Evolutionary conservation across 2,329 filamentous ascomycete genomes (phyloP).

Genomic region (Penicillium sp.): DNA sequence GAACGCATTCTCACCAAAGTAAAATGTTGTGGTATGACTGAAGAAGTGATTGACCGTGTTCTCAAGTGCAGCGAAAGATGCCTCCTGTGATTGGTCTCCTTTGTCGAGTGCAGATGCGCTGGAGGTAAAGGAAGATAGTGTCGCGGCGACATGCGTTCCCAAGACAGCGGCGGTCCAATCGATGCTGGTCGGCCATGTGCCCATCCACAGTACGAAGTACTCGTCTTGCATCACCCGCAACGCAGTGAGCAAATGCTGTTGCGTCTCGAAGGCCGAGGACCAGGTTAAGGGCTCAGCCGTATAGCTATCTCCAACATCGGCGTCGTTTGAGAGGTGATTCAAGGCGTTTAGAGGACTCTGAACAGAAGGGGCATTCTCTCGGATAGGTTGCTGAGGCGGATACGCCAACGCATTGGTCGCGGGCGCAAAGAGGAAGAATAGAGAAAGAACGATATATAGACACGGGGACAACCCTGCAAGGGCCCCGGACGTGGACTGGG

Average conservation of each 20-base stretch:
- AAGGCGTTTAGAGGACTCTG: not conserved
- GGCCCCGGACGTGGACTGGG: slow-evolving; percentile 6
- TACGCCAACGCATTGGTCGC: slow-evolving; percentile 32
- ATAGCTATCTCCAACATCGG: slow-evolving; percentile 8
- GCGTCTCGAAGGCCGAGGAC: slow-evolving; percentile 27
- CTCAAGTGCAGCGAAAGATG: slow-evolving; percentile 54
- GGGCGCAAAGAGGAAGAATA: slow-evolving; percentile 22
- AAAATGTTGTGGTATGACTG: slow-evolving; percentile 71
- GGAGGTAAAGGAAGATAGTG: slow-evolving; percentile 66
- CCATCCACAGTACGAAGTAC: slow-evolving; percentile 75
- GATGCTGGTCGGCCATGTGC: slow-evolving; percentile 80
- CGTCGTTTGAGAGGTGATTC: slow-evolving; percentile 8
- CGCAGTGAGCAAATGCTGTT: slow-evolving; percentile 56
- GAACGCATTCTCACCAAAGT: slow-evolving; percentile 81
- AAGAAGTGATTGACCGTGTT: slow-evolving; percentile 85
- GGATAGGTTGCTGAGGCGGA: slow-evolving; percentile 26
- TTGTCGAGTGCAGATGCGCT: slow-evolving; percentile 47
- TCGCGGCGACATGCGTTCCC: slow-evolving; percentile 73
- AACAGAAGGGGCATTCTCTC: slow-evolving; percentile 5
- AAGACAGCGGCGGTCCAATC: slow-evolving; percentile 92
- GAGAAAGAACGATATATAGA: slow-evolving; percentile 20
- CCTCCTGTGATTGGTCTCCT: slow-evolving; percentile 16
- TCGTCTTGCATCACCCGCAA: slow-evolving; percentile 72
- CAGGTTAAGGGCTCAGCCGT: slow-evolving; percentile 8
- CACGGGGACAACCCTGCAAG: slow-evolving; percentile 10